A percentile compares a stretch with the other conserved stretches of the same genome.
Conservation (phyloP, 768 basidiomycete species). For the Podaxis pistillaris region DNA sequence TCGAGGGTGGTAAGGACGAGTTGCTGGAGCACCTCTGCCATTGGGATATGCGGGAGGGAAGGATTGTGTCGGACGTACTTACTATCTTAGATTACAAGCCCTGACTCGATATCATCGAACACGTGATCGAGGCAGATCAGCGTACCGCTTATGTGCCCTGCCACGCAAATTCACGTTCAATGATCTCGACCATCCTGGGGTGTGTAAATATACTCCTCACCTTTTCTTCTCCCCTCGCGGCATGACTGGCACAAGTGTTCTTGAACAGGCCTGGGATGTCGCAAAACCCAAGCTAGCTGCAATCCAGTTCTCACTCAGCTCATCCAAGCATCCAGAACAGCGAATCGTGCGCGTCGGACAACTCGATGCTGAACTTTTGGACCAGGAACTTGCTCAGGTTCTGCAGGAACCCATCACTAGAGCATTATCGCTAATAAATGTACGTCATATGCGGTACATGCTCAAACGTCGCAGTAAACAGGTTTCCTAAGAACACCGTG, state of each 20-base stretch:
- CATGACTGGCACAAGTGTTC: conserved; percentile 27
- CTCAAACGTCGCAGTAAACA: background rate
- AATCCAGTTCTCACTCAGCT: conserved; percentile 40
- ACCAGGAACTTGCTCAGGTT: conserved; percentile 81
- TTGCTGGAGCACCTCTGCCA: conserved; percentile 81
- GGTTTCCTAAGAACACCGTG: conserved; percentile 46
- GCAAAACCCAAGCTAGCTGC: conserved; percentile 54
- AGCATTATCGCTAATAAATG: conserved; percentile 66
- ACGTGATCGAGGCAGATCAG: conserved; percentile 16
- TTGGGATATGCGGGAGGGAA: conserved; percentile 25
- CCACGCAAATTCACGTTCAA: conserved; percentile 18
- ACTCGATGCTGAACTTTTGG: conserved; percentile 87
- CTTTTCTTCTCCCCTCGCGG: conserved; percentile 11
- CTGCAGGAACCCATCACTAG: conserved; percentile 80
- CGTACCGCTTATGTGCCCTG: background rate
- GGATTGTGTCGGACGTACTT: conserved; percentile 5
- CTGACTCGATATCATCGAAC: conserved; percentile 22
- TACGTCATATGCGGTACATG: conserved; percentile 32
- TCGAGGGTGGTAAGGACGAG: conserved; percentile 75
- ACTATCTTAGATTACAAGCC: background rate
- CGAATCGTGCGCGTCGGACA: conserved; percentile 83
- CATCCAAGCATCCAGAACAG: conserved; percentile 28
- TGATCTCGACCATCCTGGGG: background rate
- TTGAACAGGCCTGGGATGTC: conserved; percentile 65
- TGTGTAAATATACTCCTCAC: conserved; percentile 11